Evolutionary conservation across 768 basidiomycete species (phyloP).

Genomic region (Cyclocybe aegerita): DNA sequence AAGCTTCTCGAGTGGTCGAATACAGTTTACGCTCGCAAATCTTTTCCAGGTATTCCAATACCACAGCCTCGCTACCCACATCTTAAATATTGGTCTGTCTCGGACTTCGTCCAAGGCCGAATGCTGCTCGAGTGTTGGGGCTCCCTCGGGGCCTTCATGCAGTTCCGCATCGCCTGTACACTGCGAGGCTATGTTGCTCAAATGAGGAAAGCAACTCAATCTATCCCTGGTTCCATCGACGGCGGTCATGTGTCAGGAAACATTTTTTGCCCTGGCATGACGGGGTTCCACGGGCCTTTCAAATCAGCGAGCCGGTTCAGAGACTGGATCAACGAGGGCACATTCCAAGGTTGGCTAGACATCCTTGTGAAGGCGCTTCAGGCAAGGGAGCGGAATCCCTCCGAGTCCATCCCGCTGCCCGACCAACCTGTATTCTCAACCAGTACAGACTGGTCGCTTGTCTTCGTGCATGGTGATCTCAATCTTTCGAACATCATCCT

Average conservation of each 20-base stretch:
- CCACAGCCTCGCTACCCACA: slow-evolving; percentile 8
- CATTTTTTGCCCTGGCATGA: no score
- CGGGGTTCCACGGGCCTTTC: no score
- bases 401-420: background rate
- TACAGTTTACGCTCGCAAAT: slow-evolving; percentile 1
- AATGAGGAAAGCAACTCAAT: slow-evolving; percentile 14
- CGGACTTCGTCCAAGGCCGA: slow-evolving; percentile 26
- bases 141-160: slow-evolving; percentile 14
- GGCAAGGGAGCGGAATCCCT: background rate
- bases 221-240: background rate
- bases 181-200: slow-evolving; percentile 25
- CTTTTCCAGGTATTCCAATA: slow-evolving; percentile 6
- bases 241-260: background rate
- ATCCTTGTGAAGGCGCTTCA: background rate
- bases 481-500: slow-evolving; percentile 24
- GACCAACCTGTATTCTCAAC: background rate
- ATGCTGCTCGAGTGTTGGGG: slow-evolving; percentile 24
- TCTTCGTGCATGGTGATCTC: slow-evolving; percentile 27
- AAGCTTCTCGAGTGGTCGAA: background rate
- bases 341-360: no score
- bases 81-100: slow-evolving; percentile 10
- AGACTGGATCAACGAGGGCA: no score
- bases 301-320: no score
- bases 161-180: slow-evolving; percentile 24
- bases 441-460: slow-evolving; percentile 7